These are phyloP conservation scores for Thelephora aurantiotincta DNA, from an alignment of 768 basidiomycete species.

Conservation along the genomic window DNA sequence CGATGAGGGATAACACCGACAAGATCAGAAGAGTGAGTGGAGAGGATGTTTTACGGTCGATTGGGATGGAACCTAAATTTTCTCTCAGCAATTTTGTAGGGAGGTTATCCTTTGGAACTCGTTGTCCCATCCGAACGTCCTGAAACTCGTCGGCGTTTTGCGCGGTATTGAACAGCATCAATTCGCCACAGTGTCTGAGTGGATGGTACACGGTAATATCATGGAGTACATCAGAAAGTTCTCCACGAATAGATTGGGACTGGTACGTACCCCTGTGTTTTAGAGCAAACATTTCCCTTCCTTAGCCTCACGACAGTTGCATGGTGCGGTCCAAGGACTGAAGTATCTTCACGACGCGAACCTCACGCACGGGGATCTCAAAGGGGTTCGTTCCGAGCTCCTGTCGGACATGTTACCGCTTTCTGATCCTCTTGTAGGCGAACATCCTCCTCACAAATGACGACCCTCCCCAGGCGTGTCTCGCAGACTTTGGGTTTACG, in stretches of 20 bases:
- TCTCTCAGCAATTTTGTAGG: constrained; percentile 1
- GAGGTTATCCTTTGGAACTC: constrained; percentile 3
- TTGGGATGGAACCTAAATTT: neutral
- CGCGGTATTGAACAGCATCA: neutral
- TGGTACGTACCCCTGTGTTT: neutral
- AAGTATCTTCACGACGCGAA: neutral
- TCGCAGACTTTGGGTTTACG: constrained; percentile 15
- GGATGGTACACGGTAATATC: constrained; percentile 7
- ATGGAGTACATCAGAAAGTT: neutral
- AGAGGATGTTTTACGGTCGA: neutral
- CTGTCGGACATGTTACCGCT: neutral
- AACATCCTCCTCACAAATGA: constrained; percentile 3
- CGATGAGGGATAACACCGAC: neutral
- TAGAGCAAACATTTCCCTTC: neutral
- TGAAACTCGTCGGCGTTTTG: constrained; percentile 1
- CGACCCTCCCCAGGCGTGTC: constrained; percentile 5
- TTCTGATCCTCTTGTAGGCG: neutral
- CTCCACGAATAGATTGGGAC: constrained; percentile 1
- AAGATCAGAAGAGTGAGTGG: neutral
- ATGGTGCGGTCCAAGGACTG: neutral
- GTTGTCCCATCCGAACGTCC: constrained; percentile 1
- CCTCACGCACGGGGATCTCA: constrained; percentile 3
- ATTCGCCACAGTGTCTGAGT: constrained; percentile 2
- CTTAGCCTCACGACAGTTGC: neutral
- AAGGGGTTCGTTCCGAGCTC: constrained; percentile 1